Conservation (phyloP, 148 eudicot species). For the Rhododendron mucronatum region DNA sequence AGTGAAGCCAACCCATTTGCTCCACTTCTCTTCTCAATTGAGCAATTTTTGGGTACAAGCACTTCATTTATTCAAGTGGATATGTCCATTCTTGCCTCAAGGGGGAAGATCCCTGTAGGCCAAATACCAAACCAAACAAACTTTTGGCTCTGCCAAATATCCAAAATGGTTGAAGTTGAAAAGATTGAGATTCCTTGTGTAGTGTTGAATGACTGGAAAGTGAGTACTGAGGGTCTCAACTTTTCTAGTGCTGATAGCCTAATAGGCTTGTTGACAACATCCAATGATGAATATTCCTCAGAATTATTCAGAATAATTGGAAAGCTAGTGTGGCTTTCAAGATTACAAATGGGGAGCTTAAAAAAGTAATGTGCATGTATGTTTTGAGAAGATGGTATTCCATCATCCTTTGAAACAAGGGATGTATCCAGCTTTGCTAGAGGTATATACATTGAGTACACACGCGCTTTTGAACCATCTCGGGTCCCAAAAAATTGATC, state of each 20-base stretch:
- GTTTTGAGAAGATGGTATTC: neutral
- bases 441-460: too few relatives aligned
- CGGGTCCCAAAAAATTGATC: too few relatives aligned
- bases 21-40: neutral
- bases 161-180: neutral
- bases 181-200: neutral
- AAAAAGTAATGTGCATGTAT: neutral
- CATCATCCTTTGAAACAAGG: too few relatives aligned
- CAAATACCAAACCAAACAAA: neutral
- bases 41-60: neutral
- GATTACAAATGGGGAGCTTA: neutral
- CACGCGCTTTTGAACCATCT: too few relatives aligned
- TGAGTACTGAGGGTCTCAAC: neutral
- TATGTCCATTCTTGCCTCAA: neutral
- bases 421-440: too few relatives aligned
- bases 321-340: neutral
- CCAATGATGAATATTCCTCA: conserved; percentile 4
- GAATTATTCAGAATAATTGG: neutral
- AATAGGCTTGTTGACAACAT: neutral
- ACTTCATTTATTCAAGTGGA: neutral
- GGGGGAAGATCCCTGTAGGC: neutral
- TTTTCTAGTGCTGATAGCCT: neutral
- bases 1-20: conserved; percentile 5
- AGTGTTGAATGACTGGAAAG: conserved; percentile 14
- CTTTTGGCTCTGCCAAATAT: neutral